A percentile compares a stretch with the other conserved stretches of the same genome.
Conservation (phyloP, 768 basidiomycete species). For the Russula vinacea region DNA sequence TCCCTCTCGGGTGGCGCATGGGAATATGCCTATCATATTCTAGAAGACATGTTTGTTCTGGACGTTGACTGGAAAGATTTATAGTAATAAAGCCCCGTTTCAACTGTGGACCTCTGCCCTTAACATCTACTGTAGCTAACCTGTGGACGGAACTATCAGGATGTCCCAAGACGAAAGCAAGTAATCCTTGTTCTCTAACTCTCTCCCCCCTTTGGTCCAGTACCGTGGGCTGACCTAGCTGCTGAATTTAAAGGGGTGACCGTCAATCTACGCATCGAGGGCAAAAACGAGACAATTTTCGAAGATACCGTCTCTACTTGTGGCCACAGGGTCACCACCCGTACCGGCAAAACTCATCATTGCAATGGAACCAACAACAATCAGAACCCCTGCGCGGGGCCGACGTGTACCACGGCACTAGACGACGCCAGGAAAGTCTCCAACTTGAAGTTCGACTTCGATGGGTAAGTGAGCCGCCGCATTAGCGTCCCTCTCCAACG, state of each 20-base stretch:
- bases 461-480: slow-evolving; percentile 2
- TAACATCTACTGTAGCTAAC: background rate
- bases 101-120: background rate
- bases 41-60: background rate
- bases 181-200: background rate
- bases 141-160: background rate
- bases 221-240: background rate
- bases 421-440: slow-evolving; percentile 37
- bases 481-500: background rate
- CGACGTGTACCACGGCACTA: slow-evolving; percentile 45
- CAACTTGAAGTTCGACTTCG: background rate
- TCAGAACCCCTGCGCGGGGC: slow-evolving; percentile 39
- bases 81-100: background rate
- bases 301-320: background rate
- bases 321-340: slow-evolving; percentile 35
- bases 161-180: slow-evolving; percentile 2
- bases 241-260: background rate
- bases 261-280: slow-evolving; percentile 1
- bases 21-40: background rate
- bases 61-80: background rate
- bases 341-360: slow-evolving; percentile 40
- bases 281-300: background rate
- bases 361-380: slow-evolving; percentile 47
- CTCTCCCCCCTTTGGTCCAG: too few relatives aligned
- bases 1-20: background rate